Evolutionary conservation across 495 filamentous ascomycete species (phyloP), one percentile per base, ranked within the genome.

Genomic region (Tuber indicum): DNA sequence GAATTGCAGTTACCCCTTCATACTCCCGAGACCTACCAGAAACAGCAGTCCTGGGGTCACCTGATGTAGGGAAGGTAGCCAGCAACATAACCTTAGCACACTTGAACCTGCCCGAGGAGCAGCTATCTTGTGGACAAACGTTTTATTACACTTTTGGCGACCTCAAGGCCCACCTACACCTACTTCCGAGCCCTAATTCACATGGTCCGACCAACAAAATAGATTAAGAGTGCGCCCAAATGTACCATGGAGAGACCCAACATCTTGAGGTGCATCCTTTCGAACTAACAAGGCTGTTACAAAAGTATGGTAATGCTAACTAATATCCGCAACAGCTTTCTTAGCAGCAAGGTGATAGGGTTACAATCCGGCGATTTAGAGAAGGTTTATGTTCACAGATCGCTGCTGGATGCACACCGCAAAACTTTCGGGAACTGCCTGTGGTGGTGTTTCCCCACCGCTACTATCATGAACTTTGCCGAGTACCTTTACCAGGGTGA

Each of bases 401-500:
- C 52, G 8, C 52, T 58, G 0, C 23, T 58, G 3, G 8, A 58
- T 3, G 2, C 8, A 1, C 23, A 14, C 7, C 8, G 8, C 8
- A 26, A 6, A 12, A 7, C 21, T 26, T 12, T 12, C n/a, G 52
- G 10, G 0, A 26, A 14, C 3, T 58, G 52, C 9, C 0, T 2
- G 17, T 58, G 23, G 52, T 26, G 23, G 4, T 26, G 52, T 10
- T 58, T 58, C 52, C 10, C 52, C 16, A 26, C 14, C 12, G 49
- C 72, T 23, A 78, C 77, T 2, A 71, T 78, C 42, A 23, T 36
- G 16, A 70, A 71, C 10, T 52, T 76, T 21, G 36, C 73, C 19
- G 32, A 73, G 32, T 76, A 70, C 26, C 77, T 78, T n/a, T 78
- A 78, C 52, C 66, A 26, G 1, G 77, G 32, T 6, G 26, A 73